phyloP scores from a whole-genome alignment of 2,329 filamentous ascomycete genomes.

The Scolecobasidium constrictum region DNA sequence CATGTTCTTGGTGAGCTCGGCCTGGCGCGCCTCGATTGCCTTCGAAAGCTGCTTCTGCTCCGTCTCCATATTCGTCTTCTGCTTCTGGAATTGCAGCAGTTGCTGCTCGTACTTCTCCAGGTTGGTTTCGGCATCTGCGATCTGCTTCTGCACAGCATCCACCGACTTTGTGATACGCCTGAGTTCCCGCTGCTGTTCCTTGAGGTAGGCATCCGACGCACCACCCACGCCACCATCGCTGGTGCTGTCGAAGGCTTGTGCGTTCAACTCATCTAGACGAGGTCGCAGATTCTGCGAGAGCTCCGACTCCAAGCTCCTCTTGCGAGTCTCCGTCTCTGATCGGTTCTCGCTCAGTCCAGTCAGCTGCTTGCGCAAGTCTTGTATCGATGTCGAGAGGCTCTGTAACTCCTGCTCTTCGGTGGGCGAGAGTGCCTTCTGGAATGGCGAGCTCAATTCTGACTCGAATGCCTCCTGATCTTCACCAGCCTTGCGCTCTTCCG shows the following conservation, averaged over 20 bases:
- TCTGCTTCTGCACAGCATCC: slow-evolving; percentile 54
- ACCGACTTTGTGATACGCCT: slow-evolving; percentile 63
- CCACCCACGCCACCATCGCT: slow-evolving; percentile 19
- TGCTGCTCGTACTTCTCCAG: slow-evolving; percentile 50
- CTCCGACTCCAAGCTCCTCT: slow-evolving; percentile 75
- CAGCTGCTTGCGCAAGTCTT: slow-evolving; percentile 66
- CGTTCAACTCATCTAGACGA: slow-evolving; percentile 75
- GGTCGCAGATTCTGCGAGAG: slow-evolving; percentile 81
- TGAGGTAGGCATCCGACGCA: slow-evolving; percentile 50
- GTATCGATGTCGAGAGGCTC: slow-evolving; percentile 54
- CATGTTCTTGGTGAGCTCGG: slow-evolving; percentile 82
- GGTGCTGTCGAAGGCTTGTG: slow-evolving; percentile 58
- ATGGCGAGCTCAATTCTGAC: slow-evolving; percentile 71
- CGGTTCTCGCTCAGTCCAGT: slow-evolving; percentile 63
- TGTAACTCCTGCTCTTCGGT: slow-evolving; percentile 79
- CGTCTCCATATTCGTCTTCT: slow-evolving; percentile 53
- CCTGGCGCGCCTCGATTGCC: slow-evolving; percentile 75
- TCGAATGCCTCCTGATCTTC: slow-evolving; percentile 69
- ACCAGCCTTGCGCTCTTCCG: slow-evolving; percentile 43
- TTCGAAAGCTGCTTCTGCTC: slow-evolving; percentile 65
- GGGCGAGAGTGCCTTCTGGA: slow-evolving; percentile 77
- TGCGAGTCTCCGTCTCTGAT: slow-evolving; percentile 67
- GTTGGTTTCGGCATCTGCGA: slow-evolving; percentile 63
- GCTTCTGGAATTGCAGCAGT: slow-evolving; percentile 48
- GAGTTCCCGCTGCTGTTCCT: slow-evolving; percentile 70